phyloP scores from a whole-genome alignment of 2,329 filamentous ascomycete genomes.

The Aureobasidium sp. region DNA sequence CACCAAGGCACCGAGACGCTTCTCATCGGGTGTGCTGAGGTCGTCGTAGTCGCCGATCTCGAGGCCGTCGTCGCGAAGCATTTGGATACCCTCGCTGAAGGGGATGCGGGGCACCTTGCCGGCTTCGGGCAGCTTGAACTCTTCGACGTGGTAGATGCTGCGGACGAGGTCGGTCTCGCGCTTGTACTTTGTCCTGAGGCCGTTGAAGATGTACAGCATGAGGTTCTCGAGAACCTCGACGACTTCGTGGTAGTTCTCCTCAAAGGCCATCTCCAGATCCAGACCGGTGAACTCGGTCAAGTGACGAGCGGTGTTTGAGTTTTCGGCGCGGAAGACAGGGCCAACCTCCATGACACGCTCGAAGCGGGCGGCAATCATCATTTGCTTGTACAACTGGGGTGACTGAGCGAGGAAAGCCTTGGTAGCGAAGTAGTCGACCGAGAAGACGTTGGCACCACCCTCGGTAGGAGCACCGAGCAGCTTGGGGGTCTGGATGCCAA shows the following conservation, averaged over 20 bases:
- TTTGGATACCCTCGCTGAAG: constrained; percentile 68
- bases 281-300: constrained; percentile 86
- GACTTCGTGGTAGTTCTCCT: constrained; percentile 69
- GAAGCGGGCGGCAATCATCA: constrained; percentile 70
- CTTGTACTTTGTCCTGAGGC: constrained; percentile 57
- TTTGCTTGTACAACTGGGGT: constrained; percentile 82
- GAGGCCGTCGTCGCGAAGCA: constrained; percentile 70
- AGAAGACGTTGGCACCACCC: constrained; percentile 86
- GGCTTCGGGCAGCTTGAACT: constrained; percentile 64
- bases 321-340: constrained; percentile 78
- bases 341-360: constrained; percentile 72
- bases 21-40: constrained; percentile 71
- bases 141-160: constrained; percentile 65
- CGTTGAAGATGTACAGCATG: constrained; percentile 70
- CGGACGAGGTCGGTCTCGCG: constrained; percentile 66
- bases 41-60: constrained; percentile 71
- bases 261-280: constrained; percentile 84
- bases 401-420: constrained; percentile 72
- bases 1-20: constrained; percentile 79
- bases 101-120: constrained; percentile 69
- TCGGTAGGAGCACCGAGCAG: constrained; percentile 85
- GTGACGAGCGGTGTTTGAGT: constrained; percentile 75
- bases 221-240: constrained; percentile 62
- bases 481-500: constrained; percentile 81
- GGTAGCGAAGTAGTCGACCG: constrained; percentile 79